These are phyloP conservation scores for Zygosaccharomyces sapae DNA, from an alignment of 1,139 yeast species.

Conservation along the genomic window DNA sequence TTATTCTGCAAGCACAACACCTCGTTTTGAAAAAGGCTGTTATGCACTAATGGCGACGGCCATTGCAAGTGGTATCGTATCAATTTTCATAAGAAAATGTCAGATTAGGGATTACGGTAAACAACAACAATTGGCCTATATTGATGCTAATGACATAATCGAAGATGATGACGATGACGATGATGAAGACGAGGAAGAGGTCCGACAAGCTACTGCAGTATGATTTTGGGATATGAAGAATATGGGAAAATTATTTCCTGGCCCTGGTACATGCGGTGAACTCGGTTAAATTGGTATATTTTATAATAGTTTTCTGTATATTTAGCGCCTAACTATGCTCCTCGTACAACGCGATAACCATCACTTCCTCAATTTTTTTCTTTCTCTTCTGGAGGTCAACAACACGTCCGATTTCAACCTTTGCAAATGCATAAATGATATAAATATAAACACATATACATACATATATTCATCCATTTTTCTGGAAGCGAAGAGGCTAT, in stretches of 20 bases:
- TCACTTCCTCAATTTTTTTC: too few species aligned
- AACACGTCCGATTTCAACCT: too few species aligned
- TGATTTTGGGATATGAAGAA: not conserved
- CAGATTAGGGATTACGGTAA: constrained; percentile 39
- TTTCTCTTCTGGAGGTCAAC: too few species aligned
- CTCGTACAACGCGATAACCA: too few species aligned
- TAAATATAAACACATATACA: too few species aligned
- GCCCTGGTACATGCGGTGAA: too few species aligned
- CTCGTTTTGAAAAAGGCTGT: constrained; percentile 49
- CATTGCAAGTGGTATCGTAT: constrained; percentile 37
- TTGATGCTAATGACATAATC: constrained; percentile 29
- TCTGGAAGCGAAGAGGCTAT: too few species aligned
- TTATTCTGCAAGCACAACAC: constrained; percentile 49
- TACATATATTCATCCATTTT: too few species aligned
- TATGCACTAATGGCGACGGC: constrained; percentile 56
- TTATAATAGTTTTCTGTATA: too few species aligned
- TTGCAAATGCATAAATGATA: too few species aligned
- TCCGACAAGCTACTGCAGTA: not conserved
- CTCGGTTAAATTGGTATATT: too few species aligned
- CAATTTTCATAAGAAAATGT: constrained; percentile 37
- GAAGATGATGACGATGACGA: constrained; percentile 10
- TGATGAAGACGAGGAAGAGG: constrained; percentile 5
- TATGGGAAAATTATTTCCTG: not conserved
- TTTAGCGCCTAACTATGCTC: too few species aligned
- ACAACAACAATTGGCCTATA: constrained; percentile 22